Evolutionary conservation across 2,329 filamentous ascomycete genomes (phyloP), one percentile per base, ranked within the genome.

Genomic region (Blastomyces emzantsi): DNA sequence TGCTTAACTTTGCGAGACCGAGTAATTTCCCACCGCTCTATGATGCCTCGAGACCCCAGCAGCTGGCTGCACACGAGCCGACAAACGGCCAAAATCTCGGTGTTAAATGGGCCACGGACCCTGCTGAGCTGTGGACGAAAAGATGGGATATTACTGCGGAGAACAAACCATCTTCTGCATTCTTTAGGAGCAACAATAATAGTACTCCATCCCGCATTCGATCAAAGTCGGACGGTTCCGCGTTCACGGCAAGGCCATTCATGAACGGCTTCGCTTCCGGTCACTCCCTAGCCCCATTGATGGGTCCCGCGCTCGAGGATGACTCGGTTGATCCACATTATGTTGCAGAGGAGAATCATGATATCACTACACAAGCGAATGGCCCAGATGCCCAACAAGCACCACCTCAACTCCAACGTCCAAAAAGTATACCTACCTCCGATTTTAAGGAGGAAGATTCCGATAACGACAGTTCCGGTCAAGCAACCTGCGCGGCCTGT

Each of bases 401-500:
- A 33, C 30, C 6, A 36, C n/a, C 25, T 25, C 25, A 43, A 39
- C 15, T 45, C 36, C 47, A 54, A 25, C 51, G 47, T 59, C 62
- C n/a, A n/a, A 63, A 62, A 56, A 54, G 39, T 25, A 47, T 43
- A 15, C 39, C 61, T 62, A n/a, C 30, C 11, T 54, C 60, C 6
- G 45, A 54, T 22, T 36, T 36, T 5, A 62, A 62, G 15, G 51
- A 56, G 19, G 52, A 62, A 25, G 57, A 60, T 41, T 30, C 57
- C 17, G 57, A 60, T 47, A 45, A 63, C 28, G 67, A 68, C 60
- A 69, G 76, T 67, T 67, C 70, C 63, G 69, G 67, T 67, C 79
- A 73, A 76, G 79, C 69, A 78, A 76, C 69, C 77, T 87, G 85
- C 70, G 82, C 82, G 43, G 79, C 80, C 33, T 88, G 85, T 70